phyloP scores from a whole-genome alignment of 805 yeast genomes.

The Yamadazyma insecticola region DNA sequence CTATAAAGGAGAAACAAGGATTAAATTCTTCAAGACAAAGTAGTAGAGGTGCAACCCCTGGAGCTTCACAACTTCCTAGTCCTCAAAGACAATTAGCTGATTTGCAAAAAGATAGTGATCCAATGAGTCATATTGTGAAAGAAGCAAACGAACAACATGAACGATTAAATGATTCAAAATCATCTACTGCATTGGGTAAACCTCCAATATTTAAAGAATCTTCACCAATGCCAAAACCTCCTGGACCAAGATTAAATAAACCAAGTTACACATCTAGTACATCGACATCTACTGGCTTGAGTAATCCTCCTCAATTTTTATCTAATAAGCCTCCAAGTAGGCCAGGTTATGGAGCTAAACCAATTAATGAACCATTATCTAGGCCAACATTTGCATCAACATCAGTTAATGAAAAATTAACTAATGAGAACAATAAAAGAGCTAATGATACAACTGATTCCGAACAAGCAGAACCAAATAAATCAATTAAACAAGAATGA shows the following conservation, averaged over 20 bases:
- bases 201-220: slow-evolving; percentile 25
- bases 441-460: slow-evolving; percentile 1
- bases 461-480: slow-evolving; percentile 3
- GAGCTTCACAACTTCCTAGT: slow-evolving; percentile 12
- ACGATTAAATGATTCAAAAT: too few species aligned
- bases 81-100: slow-evolving; percentile 7
- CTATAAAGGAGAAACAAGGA: slow-evolving; percentile 48
- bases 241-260: too few species aligned
- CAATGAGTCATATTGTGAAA: slow-evolving; percentile 2
- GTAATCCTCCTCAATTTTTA: slow-evolving; percentile 32
- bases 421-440: slow-evolving; percentile 3
- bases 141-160: slow-evolving; percentile 8
- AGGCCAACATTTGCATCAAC: slow-evolving; percentile 1
- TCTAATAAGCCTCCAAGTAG: slow-evolving; percentile 26
- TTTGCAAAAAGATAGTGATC: not conserved
- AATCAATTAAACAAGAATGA: slow-evolving; percentile 4
- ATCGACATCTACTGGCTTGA: slow-evolving; percentile 1
- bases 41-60: slow-evolving; percentile 19
- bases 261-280: too few species aligned
- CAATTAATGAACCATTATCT: not conserved
- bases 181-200: slow-evolving; percentile 10
- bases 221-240: too few species aligned
- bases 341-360: slow-evolving; percentile 9
- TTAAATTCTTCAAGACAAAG: slow-evolving; percentile 14
- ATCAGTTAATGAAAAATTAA: too few species aligned